A percentile compares a stretch with the other conserved stretches of the same genome.
These are phyloP conservation scores for Hymenoscyphus fructigenus DNA, from an alignment of 2,329 filamentous ascomycete species.

Conservation along the genomic window DNA sequence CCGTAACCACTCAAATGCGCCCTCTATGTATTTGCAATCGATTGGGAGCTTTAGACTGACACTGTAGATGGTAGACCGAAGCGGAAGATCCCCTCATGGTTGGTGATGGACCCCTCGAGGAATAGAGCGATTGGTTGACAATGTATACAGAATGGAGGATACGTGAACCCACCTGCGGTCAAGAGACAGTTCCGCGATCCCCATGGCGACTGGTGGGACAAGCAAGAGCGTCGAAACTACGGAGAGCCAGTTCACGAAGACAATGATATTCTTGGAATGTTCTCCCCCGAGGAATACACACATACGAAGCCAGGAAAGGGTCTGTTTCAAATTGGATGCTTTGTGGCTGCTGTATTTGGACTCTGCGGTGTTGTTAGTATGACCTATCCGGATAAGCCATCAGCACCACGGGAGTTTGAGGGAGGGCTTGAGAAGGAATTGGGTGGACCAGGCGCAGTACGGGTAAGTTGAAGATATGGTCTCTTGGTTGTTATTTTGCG, in stretches of 20 bases:
- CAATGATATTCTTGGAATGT: slow-evolving; percentile 87
- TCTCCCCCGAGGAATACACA: slow-evolving; percentile 86
- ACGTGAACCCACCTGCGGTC: slow-evolving; percentile 73
- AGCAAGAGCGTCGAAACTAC: slow-evolving; percentile 95
- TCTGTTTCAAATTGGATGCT: slow-evolving; percentile 64
- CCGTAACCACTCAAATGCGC: slow-evolving; percentile 17
- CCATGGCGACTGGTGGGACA: slow-evolving; percentile 93
- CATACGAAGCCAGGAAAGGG: slow-evolving; percentile 73
- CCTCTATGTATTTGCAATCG: background rate
- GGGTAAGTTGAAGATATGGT: slow-evolving; percentile 51
- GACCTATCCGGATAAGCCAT: slow-evolving; percentile 70
- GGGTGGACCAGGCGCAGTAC: slow-evolving; percentile 65
- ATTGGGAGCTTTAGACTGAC: slow-evolving; percentile 21
- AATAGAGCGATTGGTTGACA: slow-evolving; percentile 16
- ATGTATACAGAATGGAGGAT: slow-evolving; percentile 70
- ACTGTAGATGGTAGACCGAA: slow-evolving; percentile 42
- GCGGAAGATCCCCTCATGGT: slow-evolving; percentile 68
- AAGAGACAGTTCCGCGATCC: slow-evolving; percentile 94
- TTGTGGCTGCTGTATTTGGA: slow-evolving; percentile 62
- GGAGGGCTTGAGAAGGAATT: slow-evolving; percentile 73
- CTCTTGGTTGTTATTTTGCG: slow-evolving; percentile 20
- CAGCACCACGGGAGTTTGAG: slow-evolving; percentile 69
- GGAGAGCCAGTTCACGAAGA: slow-evolving; percentile 97
- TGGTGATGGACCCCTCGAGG: slow-evolving; percentile 36
- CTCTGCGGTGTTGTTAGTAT: slow-evolving; percentile 66